Conservation (phyloP, 257 asterid species). For the Marsdenia floribunda region DNA sequence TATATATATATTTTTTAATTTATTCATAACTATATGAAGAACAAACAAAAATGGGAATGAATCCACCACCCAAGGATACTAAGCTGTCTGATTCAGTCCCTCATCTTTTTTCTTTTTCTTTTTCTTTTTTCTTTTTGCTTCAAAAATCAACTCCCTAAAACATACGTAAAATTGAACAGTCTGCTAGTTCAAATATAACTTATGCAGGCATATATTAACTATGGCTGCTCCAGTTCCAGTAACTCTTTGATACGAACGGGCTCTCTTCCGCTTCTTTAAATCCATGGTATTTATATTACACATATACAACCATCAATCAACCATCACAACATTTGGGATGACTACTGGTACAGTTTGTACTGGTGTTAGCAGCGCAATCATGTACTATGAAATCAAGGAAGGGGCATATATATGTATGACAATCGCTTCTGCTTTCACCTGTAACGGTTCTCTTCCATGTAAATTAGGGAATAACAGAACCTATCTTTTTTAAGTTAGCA, state of each 20-base stretch:
- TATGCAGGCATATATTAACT: not conserved
- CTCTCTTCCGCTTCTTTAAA: not conserved
- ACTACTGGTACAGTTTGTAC: not conserved
- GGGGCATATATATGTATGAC: not conserved
- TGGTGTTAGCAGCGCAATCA: not conserved
- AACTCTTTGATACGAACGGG: not conserved
- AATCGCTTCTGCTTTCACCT: constrained; percentile 1
- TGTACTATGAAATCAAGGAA: not conserved
- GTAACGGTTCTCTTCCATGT: not conserved
- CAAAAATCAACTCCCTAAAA: not conserved
- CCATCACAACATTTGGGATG: not conserved
- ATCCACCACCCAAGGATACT: not conserved
- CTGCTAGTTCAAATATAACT: not conserved
- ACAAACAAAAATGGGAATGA: constrained; percentile 4
- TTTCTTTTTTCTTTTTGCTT: not conserved
- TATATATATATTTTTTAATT: no score
- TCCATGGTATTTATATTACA: not conserved
- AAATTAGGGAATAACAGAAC: not conserved
- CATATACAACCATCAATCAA: not conserved
- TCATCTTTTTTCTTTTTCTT: not conserved
- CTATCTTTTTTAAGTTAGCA: not conserved
- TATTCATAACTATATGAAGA: constrained; percentile 1
- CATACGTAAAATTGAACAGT: not conserved
- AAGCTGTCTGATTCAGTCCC: not conserved
- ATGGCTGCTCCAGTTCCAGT: not conserved